Evolutionary conservation across 176 grass and related monocot species (phyloP), one percentile per base, ranked within the genome.

Genomic region (Saccharum officinarum): DNA sequence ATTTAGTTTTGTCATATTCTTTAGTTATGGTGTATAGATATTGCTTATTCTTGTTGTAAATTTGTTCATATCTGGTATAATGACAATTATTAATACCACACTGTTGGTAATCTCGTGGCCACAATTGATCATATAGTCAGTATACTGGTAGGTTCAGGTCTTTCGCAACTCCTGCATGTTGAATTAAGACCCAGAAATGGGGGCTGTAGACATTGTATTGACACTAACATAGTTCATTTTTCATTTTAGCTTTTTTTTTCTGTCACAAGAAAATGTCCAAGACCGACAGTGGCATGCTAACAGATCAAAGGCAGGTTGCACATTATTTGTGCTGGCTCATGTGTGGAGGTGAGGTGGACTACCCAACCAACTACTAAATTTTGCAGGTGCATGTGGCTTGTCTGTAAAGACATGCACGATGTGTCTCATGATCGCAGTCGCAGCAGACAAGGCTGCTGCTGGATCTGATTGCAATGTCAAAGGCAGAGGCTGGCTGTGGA

Each of bases 21-120:
- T 83, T 73, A 42, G 39, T 67, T 33, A 6, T 46, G 59, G 44
- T 83, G 71, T 49, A 85, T 52, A 81, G 31, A 74, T 68, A 74
- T 73, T 78, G 13, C 73, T 83, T 83, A 69, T 90, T 90, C 67
- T 83, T 90, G 16, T 3, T 90, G 84, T 90, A 87, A 87, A 83
- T 71, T 78, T 87, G 67, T 73, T 38, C 57, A 90, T 90, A 86
- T 79, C 67, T 75, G 60, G 64, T 79, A 60, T 68, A 75, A 68
- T 60, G 17, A 65, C 44, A 84, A 15, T 22, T 68, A 46, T 73
- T 67, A 13, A 71, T 31, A 65, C 62, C 62, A 65, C 25, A 65
- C 62, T 6, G 13, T 16, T 66, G 63, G 26, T 15, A 66, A 66
- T 66, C 62, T 65, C 6, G 13, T 66, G 4, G 26, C 16, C 63